These are phyloP conservation scores for Cephaloascus albidus DNA, from an alignment of 805 yeast species.

Conservation along the genomic window DNA sequence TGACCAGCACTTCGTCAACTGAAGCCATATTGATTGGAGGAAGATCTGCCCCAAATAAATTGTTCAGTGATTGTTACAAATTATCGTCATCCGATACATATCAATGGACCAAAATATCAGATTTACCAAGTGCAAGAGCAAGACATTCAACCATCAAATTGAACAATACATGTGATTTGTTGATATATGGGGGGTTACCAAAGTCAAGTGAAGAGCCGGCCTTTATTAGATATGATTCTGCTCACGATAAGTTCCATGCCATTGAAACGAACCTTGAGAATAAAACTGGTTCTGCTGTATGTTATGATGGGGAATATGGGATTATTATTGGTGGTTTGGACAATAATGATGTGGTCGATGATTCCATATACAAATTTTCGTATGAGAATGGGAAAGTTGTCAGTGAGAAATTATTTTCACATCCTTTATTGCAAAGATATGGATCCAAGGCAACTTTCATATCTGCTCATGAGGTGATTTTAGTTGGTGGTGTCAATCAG, in stretches of 20 bases:
- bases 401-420: conserved; percentile 9
- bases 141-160: conserved; percentile 37
- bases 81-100: conserved; percentile 6
- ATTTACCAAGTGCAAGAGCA: conserved; percentile 36
- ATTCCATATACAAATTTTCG: conserved; percentile 23
- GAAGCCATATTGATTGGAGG: conserved; percentile 51
- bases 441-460: conserved; percentile 33
- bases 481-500: conserved; percentile 53
- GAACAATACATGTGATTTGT: conserved; percentile 13
- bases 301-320: conserved; percentile 23
- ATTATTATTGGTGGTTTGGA: conserved; percentile 40
- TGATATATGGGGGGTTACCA: conserved; percentile 44
- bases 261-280: conserved; percentile 13
- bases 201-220: conserved; percentile 2
- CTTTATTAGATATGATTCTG: conserved; percentile 12
- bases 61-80: conserved; percentile 22
- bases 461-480: conserved; percentile 20
- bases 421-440: conserved; percentile 32
- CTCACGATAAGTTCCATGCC: conserved; percentile 8
- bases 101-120: conserved; percentile 29
- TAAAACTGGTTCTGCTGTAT: conserved; percentile 25
- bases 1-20: conserved; percentile 21
- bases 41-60: conserved; percentile 47
- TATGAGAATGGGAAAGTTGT: conserved; percentile 6
- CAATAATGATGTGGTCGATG: conserved; percentile 15